Base-by-base conservation (phyloP, 192 early-diverging fungal genomes). In the Cetraspora pellucida region DNA sequence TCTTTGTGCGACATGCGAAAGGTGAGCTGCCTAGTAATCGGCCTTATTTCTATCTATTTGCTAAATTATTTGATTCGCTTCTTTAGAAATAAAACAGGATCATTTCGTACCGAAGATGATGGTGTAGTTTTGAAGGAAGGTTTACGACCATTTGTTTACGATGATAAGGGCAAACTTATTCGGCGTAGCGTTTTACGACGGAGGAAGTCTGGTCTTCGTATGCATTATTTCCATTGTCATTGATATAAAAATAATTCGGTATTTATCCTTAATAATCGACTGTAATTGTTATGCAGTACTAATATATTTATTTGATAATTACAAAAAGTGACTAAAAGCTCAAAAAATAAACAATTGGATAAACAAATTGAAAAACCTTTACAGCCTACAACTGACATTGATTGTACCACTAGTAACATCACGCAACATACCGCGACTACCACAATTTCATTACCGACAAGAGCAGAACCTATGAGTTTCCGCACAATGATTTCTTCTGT, bases 1-100 rank as follows among this genome's bases (percentile, higher is more conserved):
- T 70, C 77, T 84, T 13, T 91, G 90, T 76, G 83, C 74, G 23
- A 89, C 88, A 8, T 89, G 89, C 74, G 89, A 90, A 71, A 79
- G 79, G 46, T 54, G 31, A 61, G 50, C 5, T 19, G 2, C 19
- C 50, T n/a, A 54, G 4, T 19, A 19, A 54, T 54, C 37, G 0
- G 37, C 3, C 37, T 37, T 37, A 54, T 19, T 52, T 19, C 5
- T 19, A 54, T 54, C 50, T 54, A 13, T 13, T 54, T n/a, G 16
- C 11, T 19, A 5, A 54, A 4, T 19, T 54, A 54, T 54, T 19
- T 54, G 19, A n/a, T 54, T 54, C 10, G 16, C 5, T 2, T 54
- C 13, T 54, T 54, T 54, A 54, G 50, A 14, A 54, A 54, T 54
- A 14, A 54, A 54, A 54, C 50, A 1, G 50, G 50, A 19, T 54